phyloP scores from a whole-genome alignment of 768 basidiomycete species.

The Mrakia gelida region DNA sequence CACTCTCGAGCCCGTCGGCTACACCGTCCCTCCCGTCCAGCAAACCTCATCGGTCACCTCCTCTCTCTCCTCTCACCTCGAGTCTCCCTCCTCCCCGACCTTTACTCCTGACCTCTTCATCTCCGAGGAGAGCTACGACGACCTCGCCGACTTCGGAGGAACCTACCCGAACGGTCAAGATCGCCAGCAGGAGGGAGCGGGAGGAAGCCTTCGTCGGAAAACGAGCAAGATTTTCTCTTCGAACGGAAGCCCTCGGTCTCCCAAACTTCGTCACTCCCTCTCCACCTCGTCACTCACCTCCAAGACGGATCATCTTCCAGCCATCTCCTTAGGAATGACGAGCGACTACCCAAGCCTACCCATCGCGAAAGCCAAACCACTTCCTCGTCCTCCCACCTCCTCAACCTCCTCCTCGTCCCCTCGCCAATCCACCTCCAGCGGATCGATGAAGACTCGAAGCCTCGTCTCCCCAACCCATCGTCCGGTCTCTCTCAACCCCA shows the following conservation, averaged over 20 bases:
- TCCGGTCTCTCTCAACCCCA: conserved; percentile 37
- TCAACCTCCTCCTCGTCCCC: conserved; percentile 8
- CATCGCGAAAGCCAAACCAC: background rate
- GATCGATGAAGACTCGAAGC: conserved; percentile 25
- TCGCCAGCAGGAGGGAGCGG: background rate
- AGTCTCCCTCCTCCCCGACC: background rate
- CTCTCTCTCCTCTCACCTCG: background rate
- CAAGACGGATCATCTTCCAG: background rate
- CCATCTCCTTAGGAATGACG: background rate
- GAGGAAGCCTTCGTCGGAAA: background rate
- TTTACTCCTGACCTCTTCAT: background rate
- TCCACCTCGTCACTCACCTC: background rate
- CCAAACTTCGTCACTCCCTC: background rate
- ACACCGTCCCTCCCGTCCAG: background rate
- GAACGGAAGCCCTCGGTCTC: background rate
- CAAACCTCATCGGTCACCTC: background rate
- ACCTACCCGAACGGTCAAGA: background rate
- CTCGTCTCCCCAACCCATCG: conserved; percentile 21
- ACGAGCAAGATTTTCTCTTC: background rate
- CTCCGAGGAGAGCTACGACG: conserved; percentile 16
- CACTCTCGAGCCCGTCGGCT: background rate
- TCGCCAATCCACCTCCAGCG: background rate
- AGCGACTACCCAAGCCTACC: background rate
- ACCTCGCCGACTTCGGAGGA: conserved; percentile 17
- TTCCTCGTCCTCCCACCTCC: background rate